Evolutionary conservation across 345 rosid species (phyloP).

Genomic region (Citrus inodora): DNA sequence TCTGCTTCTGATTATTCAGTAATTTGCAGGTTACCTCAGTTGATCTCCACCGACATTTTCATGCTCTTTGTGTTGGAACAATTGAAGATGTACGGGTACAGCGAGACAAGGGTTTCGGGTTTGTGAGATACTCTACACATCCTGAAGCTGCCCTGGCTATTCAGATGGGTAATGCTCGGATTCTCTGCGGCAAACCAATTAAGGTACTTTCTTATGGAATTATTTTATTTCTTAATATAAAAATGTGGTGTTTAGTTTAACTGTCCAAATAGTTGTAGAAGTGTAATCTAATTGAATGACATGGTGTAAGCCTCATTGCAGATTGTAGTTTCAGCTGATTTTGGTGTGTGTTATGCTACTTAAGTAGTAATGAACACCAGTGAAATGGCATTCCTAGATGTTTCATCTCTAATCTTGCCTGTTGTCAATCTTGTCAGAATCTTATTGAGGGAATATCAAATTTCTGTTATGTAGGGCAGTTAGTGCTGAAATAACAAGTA

Average conservation of each 20-base stretch:
- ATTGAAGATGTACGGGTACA: constrained; percentile 96
- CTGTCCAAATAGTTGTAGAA: neutral
- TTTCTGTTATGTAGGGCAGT: too few relatives aligned
- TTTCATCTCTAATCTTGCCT: too few relatives aligned
- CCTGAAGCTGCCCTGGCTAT: constrained; percentile 87
- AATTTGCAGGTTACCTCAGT: constrained; percentile 59
- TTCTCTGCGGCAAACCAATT: constrained; percentile 69
- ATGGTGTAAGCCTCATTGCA: neutral
- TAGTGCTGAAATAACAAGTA: too few relatives aligned
- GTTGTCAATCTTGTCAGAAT: too few relatives aligned
- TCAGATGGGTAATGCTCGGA: constrained; percentile 75
- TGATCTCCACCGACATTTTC: constrained; percentile 77
- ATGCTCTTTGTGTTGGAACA: constrained; percentile 67
- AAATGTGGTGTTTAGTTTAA: neutral
- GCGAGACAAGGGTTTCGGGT: constrained; percentile 92
- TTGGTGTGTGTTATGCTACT: neutral
- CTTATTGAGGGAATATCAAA: too few relatives aligned
- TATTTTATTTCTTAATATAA: neutral
- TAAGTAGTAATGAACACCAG: too few relatives aligned
- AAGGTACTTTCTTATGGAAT: constrained; percentile 38
- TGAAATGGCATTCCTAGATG: too few relatives aligned
- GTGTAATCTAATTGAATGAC: neutral
- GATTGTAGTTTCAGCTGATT: neutral
- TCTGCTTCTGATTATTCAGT: neutral
- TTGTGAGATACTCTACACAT: constrained; percentile 76